Percentiles rank a stretch among this genome's conserved stretches.
Evolutionary conservation across 2,329 filamentous ascomycete genomes (phyloP).

Genomic region (Nannizziopsis barbatae): DNA sequence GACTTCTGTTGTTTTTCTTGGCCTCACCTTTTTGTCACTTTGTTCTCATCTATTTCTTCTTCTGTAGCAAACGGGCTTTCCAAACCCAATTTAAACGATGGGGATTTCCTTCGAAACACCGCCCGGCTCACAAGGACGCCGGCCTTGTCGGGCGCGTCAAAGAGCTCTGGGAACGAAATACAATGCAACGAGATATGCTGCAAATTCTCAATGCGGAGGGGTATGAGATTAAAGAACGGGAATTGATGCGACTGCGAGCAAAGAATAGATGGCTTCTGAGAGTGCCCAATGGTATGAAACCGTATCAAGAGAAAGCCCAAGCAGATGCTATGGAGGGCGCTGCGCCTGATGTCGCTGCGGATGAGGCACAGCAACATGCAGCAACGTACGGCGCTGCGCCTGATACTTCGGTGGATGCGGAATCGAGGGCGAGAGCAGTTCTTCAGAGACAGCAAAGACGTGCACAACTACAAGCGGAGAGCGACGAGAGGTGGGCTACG

Average conservation of each 20-base stretch:
- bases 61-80: conserved; percentile 59
- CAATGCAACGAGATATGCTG: conserved; percentile 62
- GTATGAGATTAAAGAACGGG: conserved; percentile 58
- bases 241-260: conserved; percentile 57
- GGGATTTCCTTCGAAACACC: conserved; percentile 66
- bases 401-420: not conserved
- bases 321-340: not conserved
- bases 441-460: conserved; percentile 46
- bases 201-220: conserved; percentile 59
- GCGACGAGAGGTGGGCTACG: conserved; percentile 50
- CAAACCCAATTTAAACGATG: conserved; percentile 67
- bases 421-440: conserved; percentile 35
- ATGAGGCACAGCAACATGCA: not conserved
- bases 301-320: conserved; percentile 21
- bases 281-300: conserved; percentile 48
- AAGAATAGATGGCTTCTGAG: conserved; percentile 59
- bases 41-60: not conserved
- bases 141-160: conserved; percentile 57
- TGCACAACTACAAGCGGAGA: conserved; percentile 47
- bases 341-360: not conserved
- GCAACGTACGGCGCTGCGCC: not conserved
- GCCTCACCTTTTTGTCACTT: not conserved
- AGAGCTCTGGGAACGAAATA: conserved; percentile 67
- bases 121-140: conserved; percentile 58
- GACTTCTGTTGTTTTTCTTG: too few relatives aligned